phyloP scores from a whole-genome alignment of 306 rosid genomes.

The Corylus avellana region DNA sequence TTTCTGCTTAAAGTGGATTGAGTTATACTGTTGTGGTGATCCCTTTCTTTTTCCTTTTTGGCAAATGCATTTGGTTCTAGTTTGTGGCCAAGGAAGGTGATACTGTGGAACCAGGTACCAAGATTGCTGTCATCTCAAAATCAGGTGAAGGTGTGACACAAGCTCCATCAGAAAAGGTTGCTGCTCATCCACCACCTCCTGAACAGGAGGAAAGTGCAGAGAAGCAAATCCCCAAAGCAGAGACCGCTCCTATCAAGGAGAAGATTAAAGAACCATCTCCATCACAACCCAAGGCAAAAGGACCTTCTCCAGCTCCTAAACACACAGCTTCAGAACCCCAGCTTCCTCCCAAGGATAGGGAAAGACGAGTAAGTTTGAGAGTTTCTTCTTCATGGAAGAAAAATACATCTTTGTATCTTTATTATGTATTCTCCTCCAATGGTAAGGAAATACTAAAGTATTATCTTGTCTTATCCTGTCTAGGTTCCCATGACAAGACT shows the following conservation, averaged over 20 bases:
- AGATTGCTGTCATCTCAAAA: slow-evolving; percentile 82
- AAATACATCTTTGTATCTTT: neutral
- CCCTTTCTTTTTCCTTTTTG: slow-evolving; percentile 5
- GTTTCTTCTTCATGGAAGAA: neutral
- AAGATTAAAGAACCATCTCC: slow-evolving; percentile 49
- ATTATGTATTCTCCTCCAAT: neutral
- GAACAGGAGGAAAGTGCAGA: slow-evolving; percentile 39
- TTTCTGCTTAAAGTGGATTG: neutral
- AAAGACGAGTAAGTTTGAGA: slow-evolving; percentile 60
- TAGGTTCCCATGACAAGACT: slow-evolving; percentile 88
- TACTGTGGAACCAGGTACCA: slow-evolving; percentile 81
- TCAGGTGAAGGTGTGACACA: slow-evolving; percentile 73
- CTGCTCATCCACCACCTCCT: slow-evolving; percentile 42
- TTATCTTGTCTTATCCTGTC: slow-evolving; percentile 1
- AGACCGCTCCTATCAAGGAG: slow-evolving; percentile 38
- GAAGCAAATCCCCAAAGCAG: slow-evolving; percentile 57
- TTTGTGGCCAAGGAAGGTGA: slow-evolving; percentile 83
- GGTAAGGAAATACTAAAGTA: neutral
- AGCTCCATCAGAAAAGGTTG: slow-evolving; percentile 56
- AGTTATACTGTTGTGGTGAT: slow-evolving; percentile 18
- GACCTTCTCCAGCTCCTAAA: slow-evolving; percentile 77
- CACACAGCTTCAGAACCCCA: slow-evolving; percentile 41
- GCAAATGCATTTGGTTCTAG: slow-evolving; percentile 36
- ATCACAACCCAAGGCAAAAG: slow-evolving; percentile 50
- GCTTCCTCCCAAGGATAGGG: slow-evolving; percentile 72